Evolutionary conservation across 768 basidiomycete species (phyloP).

Genomic region (Coprinellus micaceus): DNA sequence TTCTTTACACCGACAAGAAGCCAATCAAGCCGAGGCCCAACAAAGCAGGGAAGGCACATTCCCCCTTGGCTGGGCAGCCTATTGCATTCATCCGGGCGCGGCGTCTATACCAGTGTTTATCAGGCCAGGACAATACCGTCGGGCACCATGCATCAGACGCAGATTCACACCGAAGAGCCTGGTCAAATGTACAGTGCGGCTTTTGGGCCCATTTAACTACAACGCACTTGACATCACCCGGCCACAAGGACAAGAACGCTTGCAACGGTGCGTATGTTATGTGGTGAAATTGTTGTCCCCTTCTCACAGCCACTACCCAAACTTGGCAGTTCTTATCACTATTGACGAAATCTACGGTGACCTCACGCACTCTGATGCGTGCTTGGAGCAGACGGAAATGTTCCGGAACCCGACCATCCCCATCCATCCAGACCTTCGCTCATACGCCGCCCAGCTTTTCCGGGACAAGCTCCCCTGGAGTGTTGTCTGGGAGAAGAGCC

Average conservation of each 20-base stretch:
- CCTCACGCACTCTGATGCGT: slow-evolving; percentile 16
- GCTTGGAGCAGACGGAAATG: slow-evolving; percentile 10
- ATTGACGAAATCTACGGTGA: slow-evolving; percentile 18
- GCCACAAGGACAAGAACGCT: background rate
- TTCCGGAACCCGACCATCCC: slow-evolving; percentile 8
- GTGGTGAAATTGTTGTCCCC: background rate
- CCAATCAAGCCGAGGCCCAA: background rate
- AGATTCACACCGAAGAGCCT: slow-evolving; percentile 13
- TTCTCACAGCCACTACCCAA: background rate
- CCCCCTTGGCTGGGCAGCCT: no score
- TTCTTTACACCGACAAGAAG: background rate
- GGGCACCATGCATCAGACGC: slow-evolving; percentile 12
- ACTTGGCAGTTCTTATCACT: background rate
- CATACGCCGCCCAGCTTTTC: slow-evolving; percentile 17
- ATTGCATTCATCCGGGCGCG: background rate
- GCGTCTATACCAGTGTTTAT: slow-evolving; percentile 14
- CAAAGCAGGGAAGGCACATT: no score
- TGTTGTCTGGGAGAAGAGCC: background rate
- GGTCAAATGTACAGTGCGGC: slow-evolving; percentile 15
- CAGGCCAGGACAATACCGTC: slow-evolving; percentile 12
- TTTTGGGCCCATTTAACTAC: slow-evolving; percentile 15
- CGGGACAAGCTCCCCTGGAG: slow-evolving; percentile 13
- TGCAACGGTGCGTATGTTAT: background rate
- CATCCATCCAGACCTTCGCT: background rate
- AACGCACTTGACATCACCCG: slow-evolving; percentile 5